Evolutionary conservation across 2,329 filamentous ascomycete species (phyloP).

Genomic region (Pseudogymnoascus sp.): DNA sequence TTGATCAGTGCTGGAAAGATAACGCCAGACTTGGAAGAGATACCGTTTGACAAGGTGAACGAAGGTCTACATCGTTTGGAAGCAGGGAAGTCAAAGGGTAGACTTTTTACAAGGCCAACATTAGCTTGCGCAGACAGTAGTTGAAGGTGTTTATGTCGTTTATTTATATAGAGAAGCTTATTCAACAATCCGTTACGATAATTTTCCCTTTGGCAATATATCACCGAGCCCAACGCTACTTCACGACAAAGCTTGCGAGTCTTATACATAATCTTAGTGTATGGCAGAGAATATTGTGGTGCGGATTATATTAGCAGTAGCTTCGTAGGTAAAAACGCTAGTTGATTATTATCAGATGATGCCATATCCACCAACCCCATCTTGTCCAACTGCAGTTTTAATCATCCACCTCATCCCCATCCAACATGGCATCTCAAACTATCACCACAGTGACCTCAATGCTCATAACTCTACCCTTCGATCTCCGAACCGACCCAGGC

Average conservation of each 20-base stretch:
- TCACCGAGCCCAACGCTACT: no score
- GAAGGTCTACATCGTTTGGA: constrained; percentile 14
- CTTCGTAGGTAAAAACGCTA: neutral
- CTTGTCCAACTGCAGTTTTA: neutral
- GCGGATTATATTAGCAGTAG: neutral
- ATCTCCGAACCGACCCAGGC: neutral
- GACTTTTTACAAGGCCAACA: constrained; percentile 15
- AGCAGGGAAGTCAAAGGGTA: constrained; percentile 9
- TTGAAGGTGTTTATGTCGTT: no score
- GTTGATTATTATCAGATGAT: neutral
- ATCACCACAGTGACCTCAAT: neutral
- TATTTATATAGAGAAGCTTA: no score
- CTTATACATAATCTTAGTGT: no score
- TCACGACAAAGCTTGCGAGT: no score
- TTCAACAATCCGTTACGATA: no score
- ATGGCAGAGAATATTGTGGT: no score
- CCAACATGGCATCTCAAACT: neutral
- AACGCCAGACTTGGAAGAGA: constrained; percentile 12
- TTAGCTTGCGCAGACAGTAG: neutral
- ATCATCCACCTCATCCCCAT: neutral
- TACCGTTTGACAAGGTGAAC: constrained; percentile 11
- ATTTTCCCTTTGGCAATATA: no score
- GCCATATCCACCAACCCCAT: neutral
- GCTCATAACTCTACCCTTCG: neutral
- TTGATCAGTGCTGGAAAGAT: constrained; percentile 12